Percentiles rank a stretch among this genome's conserved stretches.
phyloP scores from a whole-genome alignment of 2,329 filamentous ascomycete species.

The Venturia nashicola region DNA sequence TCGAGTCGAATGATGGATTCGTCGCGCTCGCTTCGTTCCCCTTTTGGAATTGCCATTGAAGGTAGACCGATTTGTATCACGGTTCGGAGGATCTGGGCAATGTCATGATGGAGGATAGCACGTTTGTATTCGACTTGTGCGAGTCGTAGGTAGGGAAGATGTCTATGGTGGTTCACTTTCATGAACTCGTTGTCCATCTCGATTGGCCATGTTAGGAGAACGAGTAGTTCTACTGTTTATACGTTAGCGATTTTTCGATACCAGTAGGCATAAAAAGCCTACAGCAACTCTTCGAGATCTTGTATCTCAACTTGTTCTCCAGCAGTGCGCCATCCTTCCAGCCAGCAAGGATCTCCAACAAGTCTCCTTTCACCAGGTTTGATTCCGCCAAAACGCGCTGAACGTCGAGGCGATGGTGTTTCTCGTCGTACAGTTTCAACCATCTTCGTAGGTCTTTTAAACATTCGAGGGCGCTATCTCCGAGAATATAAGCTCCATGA shows the following conservation, averaged over 20 bases:
- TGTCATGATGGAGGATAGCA: slow-evolving; percentile 72
- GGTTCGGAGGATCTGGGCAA: slow-evolving; percentile 64
- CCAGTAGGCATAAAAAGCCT: slow-evolving; percentile 15
- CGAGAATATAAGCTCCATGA: slow-evolving; percentile 73
- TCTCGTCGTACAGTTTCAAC: slow-evolving; percentile 90
- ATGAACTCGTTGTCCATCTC: slow-evolving; percentile 67
- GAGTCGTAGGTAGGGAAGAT: slow-evolving; percentile 78
- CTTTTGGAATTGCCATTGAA: slow-evolving; percentile 66
- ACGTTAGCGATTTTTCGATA: slow-evolving; percentile 14
- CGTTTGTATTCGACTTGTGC: slow-evolving; percentile 86
- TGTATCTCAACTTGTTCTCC: slow-evolving; percentile 63
- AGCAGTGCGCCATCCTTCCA: slow-evolving; percentile 66
- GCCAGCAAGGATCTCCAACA: slow-evolving; percentile 75
- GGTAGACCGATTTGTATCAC: slow-evolving; percentile 72
- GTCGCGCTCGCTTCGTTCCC: slow-evolving; percentile 66
- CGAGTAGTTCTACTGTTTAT: slow-evolving; percentile 62
- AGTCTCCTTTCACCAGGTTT: slow-evolving; percentile 79
- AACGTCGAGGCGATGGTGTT: slow-evolving; percentile 87
- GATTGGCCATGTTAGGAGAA: slow-evolving; percentile 88
- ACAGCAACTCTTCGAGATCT: slow-evolving; percentile 69
- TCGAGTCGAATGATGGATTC: slow-evolving; percentile 87
- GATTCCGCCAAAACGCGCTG: slow-evolving; percentile 84
- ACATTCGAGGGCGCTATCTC: slow-evolving; percentile 85
- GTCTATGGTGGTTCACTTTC: slow-evolving; percentile 85
- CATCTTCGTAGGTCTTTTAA: slow-evolving; percentile 90